Base-by-base conservation (phyloP, 1,284 basidiomycete genomes). In the Ceratobasidium sp. region DNA sequence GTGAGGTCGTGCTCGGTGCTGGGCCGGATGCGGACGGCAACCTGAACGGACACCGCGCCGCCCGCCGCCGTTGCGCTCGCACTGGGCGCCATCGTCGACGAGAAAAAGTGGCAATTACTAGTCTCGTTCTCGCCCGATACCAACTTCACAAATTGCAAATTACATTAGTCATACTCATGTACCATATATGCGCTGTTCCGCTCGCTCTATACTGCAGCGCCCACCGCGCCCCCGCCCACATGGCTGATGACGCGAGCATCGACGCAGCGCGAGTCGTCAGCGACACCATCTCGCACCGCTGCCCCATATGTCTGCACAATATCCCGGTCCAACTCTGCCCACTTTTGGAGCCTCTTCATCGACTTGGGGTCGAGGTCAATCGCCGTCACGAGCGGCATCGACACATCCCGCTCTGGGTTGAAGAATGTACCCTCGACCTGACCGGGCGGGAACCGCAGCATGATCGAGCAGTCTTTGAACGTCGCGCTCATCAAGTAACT, bases 381-480 rank as follows among this genome's bases (percentile, higher is more conserved):
- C 46, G 96, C 85, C 44, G 90, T 91, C 54, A 94, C 87, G 14
- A 71, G 57, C 62, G 54, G 59, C 78, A 30, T 46, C 52, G 44
- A 54, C 33, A 50, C 48, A 27, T 75, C 77, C 60, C 62, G 59
- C 35, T 68, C 69, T 23, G 33, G 55, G 80, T 16, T 55, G 64
- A 41, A 70, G 77, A 50, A 78, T 41, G 44, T 35, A 52, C 30
- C 20, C 74, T 62, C 30, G 44, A 69, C 18, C 52, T 30, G 8
- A 30, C 60, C 41, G 67, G 71, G 38, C 14, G 78, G 69, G 41
- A 85, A 78, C 1, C 85, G 89, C 54, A 96, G 82, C 79, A 98
- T 94, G 77, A 98, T 84, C 1, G 96, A 97, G 84, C 96, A 98
- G 84, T 99, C 97, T 84, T 98, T 99, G 89, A 98, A 96, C 14